phyloP scores from a whole-genome alignment of 345 rosid species.

The Salix koriyanagi region DNA sequence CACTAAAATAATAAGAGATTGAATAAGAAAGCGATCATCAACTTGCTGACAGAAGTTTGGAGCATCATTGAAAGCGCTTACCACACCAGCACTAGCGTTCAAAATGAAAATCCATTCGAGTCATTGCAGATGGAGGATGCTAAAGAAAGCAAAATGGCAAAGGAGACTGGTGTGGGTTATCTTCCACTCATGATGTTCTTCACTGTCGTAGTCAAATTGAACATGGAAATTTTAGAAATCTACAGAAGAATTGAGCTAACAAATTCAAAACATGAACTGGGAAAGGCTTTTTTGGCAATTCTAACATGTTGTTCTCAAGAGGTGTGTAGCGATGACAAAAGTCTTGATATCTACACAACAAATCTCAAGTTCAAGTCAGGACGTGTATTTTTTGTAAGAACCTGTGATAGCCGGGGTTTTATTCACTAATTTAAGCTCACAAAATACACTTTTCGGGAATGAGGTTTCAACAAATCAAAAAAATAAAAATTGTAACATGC shows the following conservation, averaged over 20 bases:
- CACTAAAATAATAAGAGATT: no score
- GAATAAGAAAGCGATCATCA: no score
- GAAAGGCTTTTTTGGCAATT: background rate
- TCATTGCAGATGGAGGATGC: background rate
- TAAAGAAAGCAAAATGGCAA: background rate
- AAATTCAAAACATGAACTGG: background rate
- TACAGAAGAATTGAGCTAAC: background rate
- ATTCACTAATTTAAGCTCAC: fast-evolving
- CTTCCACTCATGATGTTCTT: background rate
- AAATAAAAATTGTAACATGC: background rate
- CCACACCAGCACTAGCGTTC: background rate
- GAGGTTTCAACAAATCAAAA: no score
- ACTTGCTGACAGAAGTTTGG: background rate
- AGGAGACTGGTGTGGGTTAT: background rate
- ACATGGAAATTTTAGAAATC: background rate
- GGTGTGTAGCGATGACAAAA: no score
- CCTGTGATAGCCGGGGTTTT: fast-evolving
- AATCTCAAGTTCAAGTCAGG: no score
- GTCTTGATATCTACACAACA: no score
- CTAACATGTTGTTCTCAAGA: background rate
- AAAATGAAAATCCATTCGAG: slow-evolving; percentile 6
- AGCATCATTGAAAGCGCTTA: background rate
- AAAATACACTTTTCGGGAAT: no score
- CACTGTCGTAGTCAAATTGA: background rate
- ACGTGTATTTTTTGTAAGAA: no score